A percentile compares a stretch with the other conserved stretches of the same genome.
Evolutionary conservation across 768 basidiomycete species (phyloP).

Genomic region (Mycena crocata): DNA sequence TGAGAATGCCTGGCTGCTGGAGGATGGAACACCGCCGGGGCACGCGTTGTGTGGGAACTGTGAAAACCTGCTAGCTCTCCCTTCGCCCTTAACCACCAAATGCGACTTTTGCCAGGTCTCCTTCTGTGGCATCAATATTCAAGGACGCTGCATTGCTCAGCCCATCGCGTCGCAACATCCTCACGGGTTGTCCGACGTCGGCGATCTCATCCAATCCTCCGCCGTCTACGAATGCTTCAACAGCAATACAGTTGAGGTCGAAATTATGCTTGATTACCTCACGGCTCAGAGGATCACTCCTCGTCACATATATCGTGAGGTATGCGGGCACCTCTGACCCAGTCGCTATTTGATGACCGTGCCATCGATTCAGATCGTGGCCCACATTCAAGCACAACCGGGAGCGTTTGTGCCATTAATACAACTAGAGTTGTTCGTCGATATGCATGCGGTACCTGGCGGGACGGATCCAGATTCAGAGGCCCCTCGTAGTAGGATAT

Average conservation of each 20-base stretch:
- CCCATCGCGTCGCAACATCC: slow-evolving; percentile 71
- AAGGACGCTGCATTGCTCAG: slow-evolving; percentile 75
- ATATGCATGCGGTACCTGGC: slow-evolving; percentile 69
- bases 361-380: slow-evolving; percentile 62
- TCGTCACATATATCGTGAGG: slow-evolving; percentile 82
- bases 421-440: slow-evolving; percentile 77
- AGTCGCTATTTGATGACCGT: too few relatives aligned
- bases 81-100: slow-evolving; percentile 81
- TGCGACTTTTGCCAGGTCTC: slow-evolving; percentile 87
- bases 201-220: slow-evolving; percentile 82
- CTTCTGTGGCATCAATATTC: slow-evolving; percentile 86
- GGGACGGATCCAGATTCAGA: slow-evolving; percentile 67
- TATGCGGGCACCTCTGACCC: slow-evolving; percentile 43
- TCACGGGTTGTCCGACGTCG: slow-evolving; percentile 72
- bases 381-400: slow-evolving; percentile 69
- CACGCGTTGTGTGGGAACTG: slow-evolving; percentile 88
- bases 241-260: slow-evolving; percentile 81
- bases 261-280: slow-evolving; percentile 86
- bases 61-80: slow-evolving; percentile 79
- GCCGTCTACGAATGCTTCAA: slow-evolving; percentile 84
- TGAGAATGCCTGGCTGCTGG: slow-evolving; percentile 81
- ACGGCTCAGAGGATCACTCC: slow-evolving; percentile 71
- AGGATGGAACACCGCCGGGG: slow-evolving; percentile 83
- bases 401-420: slow-evolving; percentile 73
- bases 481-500: slow-evolving; percentile 71